These are phyloP conservation scores for Boletellus sp. DNA, from an alignment of 768 basidiomycete species.

Conservation along the genomic window DNA sequence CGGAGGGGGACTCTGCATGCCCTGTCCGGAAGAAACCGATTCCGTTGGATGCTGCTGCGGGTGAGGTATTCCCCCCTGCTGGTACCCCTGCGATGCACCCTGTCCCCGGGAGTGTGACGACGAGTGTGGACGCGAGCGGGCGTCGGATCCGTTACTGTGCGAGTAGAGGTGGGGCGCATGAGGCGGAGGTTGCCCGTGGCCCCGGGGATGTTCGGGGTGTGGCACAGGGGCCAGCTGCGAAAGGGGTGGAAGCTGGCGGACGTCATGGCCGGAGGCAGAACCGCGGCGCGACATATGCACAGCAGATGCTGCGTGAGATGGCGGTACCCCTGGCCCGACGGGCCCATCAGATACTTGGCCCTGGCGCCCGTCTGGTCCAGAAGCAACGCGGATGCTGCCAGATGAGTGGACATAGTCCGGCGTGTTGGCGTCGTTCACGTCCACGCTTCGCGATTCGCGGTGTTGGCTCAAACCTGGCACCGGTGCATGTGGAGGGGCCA, in stretches of 20 bases:
- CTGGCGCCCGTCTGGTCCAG: slow-evolving; percentile 48
- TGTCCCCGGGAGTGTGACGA: slow-evolving; percentile 50
- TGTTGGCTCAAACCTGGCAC: slow-evolving; percentile 18
- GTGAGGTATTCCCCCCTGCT: slow-evolving; percentile 38
- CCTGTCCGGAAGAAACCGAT: slow-evolving; percentile 41
- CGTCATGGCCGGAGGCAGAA: slow-evolving; percentile 41
- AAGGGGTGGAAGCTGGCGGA: slow-evolving; percentile 48
- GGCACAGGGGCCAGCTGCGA: slow-evolving; percentile 45
- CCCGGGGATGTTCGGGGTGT: slow-evolving; percentile 34
- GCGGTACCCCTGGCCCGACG: slow-evolving; percentile 37
- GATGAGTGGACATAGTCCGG: slow-evolving; percentile 50
- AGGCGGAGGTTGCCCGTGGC: slow-evolving; percentile 33
- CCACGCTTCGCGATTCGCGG: slow-evolving; percentile 40
- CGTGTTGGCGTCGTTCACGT: slow-evolving; percentile 46
- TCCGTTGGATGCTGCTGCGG: slow-evolving; percentile 49
- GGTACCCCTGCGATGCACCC: slow-evolving; percentile 29
- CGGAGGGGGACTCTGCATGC: slow-evolving; percentile 47
- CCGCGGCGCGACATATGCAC: slow-evolving; percentile 43
- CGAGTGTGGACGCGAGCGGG: slow-evolving; percentile 49
- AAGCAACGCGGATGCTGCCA: slow-evolving; percentile 43
- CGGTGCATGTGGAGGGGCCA: slow-evolving; percentile 34
- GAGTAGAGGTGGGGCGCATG: slow-evolving; percentile 42
- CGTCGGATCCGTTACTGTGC: slow-evolving; percentile 39
- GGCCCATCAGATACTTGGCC: slow-evolving; percentile 49
- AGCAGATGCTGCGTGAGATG: slow-evolving; percentile 36